Conservation (phyloP, 202 grass and related monocot species). For the Carex sylvatica region DNA sequence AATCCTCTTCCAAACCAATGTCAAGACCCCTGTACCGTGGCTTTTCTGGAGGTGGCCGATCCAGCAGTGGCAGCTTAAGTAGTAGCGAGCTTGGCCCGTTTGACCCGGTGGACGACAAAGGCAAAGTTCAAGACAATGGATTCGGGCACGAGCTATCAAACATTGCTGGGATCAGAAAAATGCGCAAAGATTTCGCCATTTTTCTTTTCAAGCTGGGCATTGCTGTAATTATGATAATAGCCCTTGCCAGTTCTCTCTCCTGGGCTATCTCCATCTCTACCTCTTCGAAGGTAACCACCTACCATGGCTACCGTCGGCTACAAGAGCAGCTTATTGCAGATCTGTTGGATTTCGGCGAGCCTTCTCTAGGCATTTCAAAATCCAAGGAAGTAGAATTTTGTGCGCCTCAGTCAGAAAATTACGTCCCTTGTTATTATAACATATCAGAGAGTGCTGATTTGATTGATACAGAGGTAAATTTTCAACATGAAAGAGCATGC, state of each 20-base stretch:
- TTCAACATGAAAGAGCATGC: constrained; percentile 72
- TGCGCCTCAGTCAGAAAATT: constrained; percentile 56
- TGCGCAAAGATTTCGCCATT: constrained; percentile 36
- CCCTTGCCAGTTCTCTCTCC: constrained; percentile 53
- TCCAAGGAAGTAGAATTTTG: constrained; percentile 70
- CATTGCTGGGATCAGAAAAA: constrained; percentile 26
- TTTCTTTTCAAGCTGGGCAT: constrained; percentile 48
- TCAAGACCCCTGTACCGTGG: constrained; percentile 85
- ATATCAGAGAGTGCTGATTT: constrained; percentile 70
- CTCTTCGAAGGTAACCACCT: constrained; percentile 31
- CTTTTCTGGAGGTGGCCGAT: constrained; percentile 40
- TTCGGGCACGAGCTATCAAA: constrained; percentile 22
- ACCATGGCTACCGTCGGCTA: constrained; percentile 65
- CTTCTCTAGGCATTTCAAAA: constrained; percentile 65
- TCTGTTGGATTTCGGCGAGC: constrained; percentile 77
- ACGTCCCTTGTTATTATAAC: constrained; percentile 97
- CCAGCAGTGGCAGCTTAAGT: constrained; percentile 19
- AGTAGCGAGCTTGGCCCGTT: not conserved
- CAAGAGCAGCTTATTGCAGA: constrained; percentile 90
- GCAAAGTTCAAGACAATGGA: constrained; percentile 19
- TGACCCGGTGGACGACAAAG: constrained; percentile 27
- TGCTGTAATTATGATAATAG: constrained; percentile 34
- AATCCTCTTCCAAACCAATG: constrained; percentile 36
- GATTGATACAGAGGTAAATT: constrained; percentile 40
- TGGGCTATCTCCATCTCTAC: constrained; percentile 62